Percentiles rank a stretch among this genome's conserved stretches.
Evolutionary conservation across 2,329 filamentous ascomycete species (phyloP).

Genomic region (Pseudogymnoascus sp.): DNA sequence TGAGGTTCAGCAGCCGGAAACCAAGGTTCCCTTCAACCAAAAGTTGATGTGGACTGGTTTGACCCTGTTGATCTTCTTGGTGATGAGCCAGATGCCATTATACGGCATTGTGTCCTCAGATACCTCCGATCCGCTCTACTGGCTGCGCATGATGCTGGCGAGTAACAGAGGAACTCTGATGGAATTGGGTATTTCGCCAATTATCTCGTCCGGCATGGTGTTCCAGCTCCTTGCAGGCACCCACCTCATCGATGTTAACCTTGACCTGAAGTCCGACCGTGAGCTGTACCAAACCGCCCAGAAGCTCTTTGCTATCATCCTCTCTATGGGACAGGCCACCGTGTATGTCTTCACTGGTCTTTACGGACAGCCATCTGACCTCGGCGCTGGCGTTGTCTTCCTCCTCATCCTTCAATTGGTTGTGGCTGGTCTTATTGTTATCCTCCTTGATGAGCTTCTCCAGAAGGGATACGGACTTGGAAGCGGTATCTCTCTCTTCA

Average conservation of each 20-base stretch:
- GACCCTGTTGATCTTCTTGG: slow-evolving; percentile 95
- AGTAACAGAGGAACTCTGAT: slow-evolving; percentile 96
- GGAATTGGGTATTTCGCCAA: slow-evolving; percentile 95
- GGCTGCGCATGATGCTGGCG: slow-evolving; percentile 99
- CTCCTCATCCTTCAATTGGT: slow-evolving; percentile 97
- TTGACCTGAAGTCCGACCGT: slow-evolving; percentile 98
- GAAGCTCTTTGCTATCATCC: slow-evolving; percentile 96
- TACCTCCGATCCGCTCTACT: slow-evolving; percentile 97
- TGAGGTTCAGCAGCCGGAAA: slow-evolving; percentile 97
- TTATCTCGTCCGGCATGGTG: slow-evolving; percentile 99
- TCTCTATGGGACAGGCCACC: slow-evolving; percentile 94
- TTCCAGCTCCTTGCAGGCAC: slow-evolving; percentile 99
- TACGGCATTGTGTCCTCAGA: slow-evolving; percentile 99
- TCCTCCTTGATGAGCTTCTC: slow-evolving; percentile 95
- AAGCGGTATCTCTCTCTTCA: slow-evolving; percentile 98
- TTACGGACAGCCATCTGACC: slow-evolving; percentile 92
- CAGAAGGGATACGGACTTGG: slow-evolving; percentile 99
- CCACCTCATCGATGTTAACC: slow-evolving; percentile 99
- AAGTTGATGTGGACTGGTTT: slow-evolving; percentile 92
- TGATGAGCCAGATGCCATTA: slow-evolving; percentile 99
- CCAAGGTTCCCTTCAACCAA: slow-evolving; percentile 98
- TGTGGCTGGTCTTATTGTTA: slow-evolving; percentile 95
- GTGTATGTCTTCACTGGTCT: slow-evolving; percentile 98
- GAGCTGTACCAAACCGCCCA: slow-evolving; percentile 99
- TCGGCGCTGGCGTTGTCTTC: slow-evolving; percentile 96